A percentile compares a stretch with the other conserved stretches of the same genome.
Conservation (phyloP, 768 basidiomycete genomes). For the Leccinum rimulosum region DNA sequence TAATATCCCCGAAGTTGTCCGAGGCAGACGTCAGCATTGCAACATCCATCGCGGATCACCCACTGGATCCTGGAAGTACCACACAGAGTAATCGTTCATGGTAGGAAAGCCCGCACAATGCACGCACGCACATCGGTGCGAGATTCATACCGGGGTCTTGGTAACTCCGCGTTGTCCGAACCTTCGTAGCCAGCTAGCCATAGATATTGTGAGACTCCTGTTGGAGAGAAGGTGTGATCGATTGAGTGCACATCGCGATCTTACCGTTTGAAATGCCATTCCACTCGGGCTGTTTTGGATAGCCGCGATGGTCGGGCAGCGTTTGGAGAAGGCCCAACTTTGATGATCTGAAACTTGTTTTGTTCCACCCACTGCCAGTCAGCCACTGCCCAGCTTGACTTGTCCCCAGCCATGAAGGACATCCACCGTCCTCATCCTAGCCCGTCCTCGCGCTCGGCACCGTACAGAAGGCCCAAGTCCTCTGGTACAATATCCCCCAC, state of each 20-base stretch:
- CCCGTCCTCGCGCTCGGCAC: conserved; percentile 3
- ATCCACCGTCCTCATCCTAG: conserved; percentile 16
- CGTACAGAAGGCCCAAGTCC: conserved; percentile 19
- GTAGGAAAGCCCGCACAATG: neutral
- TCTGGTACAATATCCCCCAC: conserved; percentile 5
- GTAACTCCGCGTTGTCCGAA: neutral
- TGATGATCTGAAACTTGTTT: conserved; percentile 9
- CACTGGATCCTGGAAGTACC: neutral
- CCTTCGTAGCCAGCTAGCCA: neutral
- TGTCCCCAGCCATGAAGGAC: conserved; percentile 24
- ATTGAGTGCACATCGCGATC: neutral
- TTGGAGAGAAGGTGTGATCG: neutral
- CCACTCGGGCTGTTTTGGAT: neutral
- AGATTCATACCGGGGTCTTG: neutral
- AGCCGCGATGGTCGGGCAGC: conserved; percentile 10
- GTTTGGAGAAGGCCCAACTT: neutral
- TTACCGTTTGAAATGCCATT: neutral
- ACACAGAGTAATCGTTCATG: neutral
- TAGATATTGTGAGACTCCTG: neutral
- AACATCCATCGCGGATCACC: neutral
- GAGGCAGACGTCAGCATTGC: neutral
- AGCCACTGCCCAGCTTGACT: conserved; percentile 17
- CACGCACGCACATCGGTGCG: neutral
- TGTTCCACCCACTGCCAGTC: conserved; percentile 7
- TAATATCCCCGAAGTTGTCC: neutral